Evolutionary conservation across 2,329 filamentous ascomycete species (phyloP).

Genomic region (Scedosporium boydii): DNA sequence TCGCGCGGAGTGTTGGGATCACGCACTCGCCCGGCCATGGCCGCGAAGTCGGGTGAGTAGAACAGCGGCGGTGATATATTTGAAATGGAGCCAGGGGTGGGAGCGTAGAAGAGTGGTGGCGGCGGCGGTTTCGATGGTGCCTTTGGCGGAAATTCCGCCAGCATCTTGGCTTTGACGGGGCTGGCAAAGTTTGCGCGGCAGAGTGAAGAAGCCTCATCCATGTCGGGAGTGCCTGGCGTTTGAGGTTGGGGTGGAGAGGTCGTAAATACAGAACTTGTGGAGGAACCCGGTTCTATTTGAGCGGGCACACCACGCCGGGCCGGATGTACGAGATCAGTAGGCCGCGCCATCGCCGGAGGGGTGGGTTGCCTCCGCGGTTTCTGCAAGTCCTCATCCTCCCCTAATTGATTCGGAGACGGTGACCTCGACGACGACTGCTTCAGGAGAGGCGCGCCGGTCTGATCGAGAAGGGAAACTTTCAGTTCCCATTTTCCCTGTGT

Average conservation of each 20-base stretch:
- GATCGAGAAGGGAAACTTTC: slow-evolving; percentile 5
- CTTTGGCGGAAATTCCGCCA: background rate
- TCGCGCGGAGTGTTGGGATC: background rate
- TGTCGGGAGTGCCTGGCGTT: background rate
- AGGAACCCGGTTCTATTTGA: background rate
- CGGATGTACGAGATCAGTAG: background rate
- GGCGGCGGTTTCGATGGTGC: background rate
- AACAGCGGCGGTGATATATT: background rate
- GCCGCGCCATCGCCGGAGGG: background rate
- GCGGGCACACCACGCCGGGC: background rate
- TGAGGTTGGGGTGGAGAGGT: background rate
- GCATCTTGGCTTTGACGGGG: background rate
- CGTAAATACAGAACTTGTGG: background rate
- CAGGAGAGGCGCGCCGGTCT: background rate
- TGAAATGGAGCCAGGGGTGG: background rate
- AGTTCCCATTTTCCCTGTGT: slow-evolving; percentile 3
- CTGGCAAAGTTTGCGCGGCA: slow-evolving; percentile 6
- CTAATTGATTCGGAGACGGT: background rate
- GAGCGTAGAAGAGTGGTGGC: background rate
- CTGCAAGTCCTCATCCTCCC: background rate
- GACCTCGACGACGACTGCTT: background rate
- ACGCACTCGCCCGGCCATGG: background rate
- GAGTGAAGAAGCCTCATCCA: background rate
- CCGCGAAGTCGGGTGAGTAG: background rate
- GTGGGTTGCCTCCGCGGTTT: background rate